Conservation (phyloP, 495 filamentous ascomycete species). For the Neurospora sp. region DNA sequence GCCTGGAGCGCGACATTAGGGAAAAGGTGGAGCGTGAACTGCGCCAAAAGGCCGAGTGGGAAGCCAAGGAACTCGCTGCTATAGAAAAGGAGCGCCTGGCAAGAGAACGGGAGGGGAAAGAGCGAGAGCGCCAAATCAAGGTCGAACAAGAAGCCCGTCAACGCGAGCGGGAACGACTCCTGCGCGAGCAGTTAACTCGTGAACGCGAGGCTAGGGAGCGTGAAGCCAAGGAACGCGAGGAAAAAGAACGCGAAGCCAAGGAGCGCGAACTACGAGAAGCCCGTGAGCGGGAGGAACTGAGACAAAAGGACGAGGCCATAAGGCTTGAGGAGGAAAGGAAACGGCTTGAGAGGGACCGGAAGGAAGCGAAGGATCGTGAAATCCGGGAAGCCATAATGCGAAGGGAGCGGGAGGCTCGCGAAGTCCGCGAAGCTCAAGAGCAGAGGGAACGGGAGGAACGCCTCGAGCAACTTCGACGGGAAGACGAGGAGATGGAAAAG, state of each 20-base stretch:
- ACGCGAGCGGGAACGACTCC: constrained; percentile 24
- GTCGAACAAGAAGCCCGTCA: constrained; percentile 3
- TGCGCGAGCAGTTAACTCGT: constrained; percentile 30
- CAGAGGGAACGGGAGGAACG: constrained; percentile 31
- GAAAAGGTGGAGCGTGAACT: constrained; percentile 31
- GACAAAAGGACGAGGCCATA: constrained; percentile 4
- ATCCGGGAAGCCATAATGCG: constrained; percentile 24
- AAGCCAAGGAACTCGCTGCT: constrained; percentile 9
- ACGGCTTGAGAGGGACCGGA: constrained; percentile 26
- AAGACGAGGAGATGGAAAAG: constrained; percentile 13
- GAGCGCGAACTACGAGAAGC: background rate
- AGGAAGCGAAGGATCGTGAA: constrained; percentile 20
- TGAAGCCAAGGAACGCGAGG: constrained; percentile 23
- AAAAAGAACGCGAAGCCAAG: constrained; percentile 17
- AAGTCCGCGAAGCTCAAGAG: constrained; percentile 23
- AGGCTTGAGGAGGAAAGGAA: constrained; percentile 23
- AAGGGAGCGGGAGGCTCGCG: constrained; percentile 30
- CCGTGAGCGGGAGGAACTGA: constrained; percentile 1
- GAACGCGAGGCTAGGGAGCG: constrained; percentile 29
- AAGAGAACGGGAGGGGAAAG: constrained; percentile 28
- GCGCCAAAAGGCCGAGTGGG: constrained; percentile 21
- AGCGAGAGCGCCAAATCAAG: constrained; percentile 22
- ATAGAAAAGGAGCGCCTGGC: constrained; percentile 32
- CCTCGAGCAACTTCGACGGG: constrained; percentile 10
- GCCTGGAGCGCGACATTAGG: constrained; percentile 37